phyloP scores from a whole-genome alignment of 495 filamentous ascomycete species.

The Haplographium delicatum region DNA sequence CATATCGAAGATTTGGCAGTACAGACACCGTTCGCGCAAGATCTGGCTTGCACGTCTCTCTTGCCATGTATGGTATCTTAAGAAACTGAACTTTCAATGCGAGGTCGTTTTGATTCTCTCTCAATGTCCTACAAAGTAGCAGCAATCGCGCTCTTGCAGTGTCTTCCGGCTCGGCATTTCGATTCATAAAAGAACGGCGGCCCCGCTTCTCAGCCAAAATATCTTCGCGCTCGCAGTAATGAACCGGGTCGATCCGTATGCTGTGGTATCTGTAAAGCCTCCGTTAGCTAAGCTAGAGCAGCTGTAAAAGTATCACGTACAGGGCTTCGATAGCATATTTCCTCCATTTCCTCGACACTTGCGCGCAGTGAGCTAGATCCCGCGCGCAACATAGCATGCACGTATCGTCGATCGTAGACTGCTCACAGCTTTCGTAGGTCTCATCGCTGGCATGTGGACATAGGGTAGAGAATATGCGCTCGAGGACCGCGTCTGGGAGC shows the following conservation, averaged over 20 bases:
- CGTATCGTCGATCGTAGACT: conserved; percentile 72
- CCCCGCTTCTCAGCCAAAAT: conserved; percentile 71
- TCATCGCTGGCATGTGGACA: conserved; percentile 79
- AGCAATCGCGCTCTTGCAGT: conserved; percentile 68
- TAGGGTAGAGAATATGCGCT: conserved; percentile 69
- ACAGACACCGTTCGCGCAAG: conserved; percentile 83
- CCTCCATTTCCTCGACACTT: conserved; percentile 71
- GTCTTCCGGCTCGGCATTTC: conserved; percentile 73
- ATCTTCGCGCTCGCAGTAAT: conserved; percentile 87
- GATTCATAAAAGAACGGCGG: conserved; percentile 65
- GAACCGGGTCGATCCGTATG: conserved; percentile 88
- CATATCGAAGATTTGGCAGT: conserved; percentile 77
- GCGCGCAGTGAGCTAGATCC: conserved; percentile 75
- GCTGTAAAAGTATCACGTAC: conserved; percentile 38
- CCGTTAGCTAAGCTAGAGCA: conserved; percentile 1
- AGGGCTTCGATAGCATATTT: conserved; percentile 47
- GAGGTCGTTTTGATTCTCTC: conserved; percentile 60
- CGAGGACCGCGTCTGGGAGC: conserved; percentile 59
- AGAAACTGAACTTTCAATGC: conserved; percentile 66
- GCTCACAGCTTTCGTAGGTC: conserved; percentile 75
- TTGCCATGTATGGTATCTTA: conserved; percentile 94
- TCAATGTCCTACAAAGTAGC: conserved; percentile 73
- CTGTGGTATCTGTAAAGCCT: conserved; percentile 63
- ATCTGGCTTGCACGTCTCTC: conserved; percentile 78
- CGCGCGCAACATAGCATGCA: conserved; percentile 96